Evolutionary conservation across 441 rosid genomes (phyloP).

Genomic region (Jatropha podagrica): DNA sequence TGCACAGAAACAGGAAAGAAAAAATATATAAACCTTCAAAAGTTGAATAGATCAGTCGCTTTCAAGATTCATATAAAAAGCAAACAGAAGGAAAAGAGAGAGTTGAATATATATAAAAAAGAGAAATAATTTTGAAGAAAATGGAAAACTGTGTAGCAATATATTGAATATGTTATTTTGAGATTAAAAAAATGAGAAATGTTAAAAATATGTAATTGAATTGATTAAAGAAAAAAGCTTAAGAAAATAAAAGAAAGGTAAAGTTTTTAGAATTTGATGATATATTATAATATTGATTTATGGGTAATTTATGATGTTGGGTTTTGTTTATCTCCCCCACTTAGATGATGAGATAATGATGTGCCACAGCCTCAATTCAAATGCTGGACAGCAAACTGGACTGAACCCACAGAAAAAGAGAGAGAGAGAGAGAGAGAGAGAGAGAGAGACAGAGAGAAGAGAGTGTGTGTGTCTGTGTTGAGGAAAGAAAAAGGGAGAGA

Average conservation of each 20-base stretch:
- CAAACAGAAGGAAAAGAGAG: not conserved
- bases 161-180: not conserved
- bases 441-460: slow-evolving; percentile 6
- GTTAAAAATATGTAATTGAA: not conserved
- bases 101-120: not conserved
- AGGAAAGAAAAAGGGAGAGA: slow-evolving; percentile 11
- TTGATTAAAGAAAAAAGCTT: not conserved
- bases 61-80: slow-evolving; percentile 24
- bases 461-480: slow-evolving; percentile 15
- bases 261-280: not conserved
- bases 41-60: slow-evolving; percentile 43
- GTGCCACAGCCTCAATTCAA: slow-evolving; percentile 41
- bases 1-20: slow-evolving; percentile 26
- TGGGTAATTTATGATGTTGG: slow-evolving; percentile 22
- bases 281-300: slow-evolving; percentile 4
- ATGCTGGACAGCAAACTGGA: slow-evolving; percentile 37
- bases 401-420: slow-evolving; percentile 2
- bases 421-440: slow-evolving; percentile 23
- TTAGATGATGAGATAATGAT: slow-evolving; percentile 89
- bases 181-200: not conserved
- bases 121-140: not conserved
- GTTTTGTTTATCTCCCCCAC: slow-evolving; percentile 47
- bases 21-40: slow-evolving; percentile 25
- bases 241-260: slow-evolving; percentile 2
- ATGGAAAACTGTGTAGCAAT: not conserved